These are phyloP conservation scores for Pilaira anomala DNA, from an alignment of 192 early-diverging fungal species.

Conservation along the genomic window DNA sequence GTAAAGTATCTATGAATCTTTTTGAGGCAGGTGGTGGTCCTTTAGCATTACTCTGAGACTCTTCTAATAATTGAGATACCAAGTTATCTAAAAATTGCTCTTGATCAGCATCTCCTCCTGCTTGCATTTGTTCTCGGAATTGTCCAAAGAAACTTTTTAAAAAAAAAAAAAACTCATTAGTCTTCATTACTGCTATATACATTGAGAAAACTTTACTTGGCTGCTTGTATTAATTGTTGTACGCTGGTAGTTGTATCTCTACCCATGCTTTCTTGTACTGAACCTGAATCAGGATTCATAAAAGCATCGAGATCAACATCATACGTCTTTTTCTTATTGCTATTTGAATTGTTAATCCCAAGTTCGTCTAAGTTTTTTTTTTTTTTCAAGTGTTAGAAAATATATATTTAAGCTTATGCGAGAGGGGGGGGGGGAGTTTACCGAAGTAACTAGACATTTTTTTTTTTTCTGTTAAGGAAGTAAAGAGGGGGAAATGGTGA, in stretches of 20 bases:
- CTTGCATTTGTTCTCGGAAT: constrained; percentile 29
- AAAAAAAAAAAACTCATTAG: neutral
- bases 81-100: constrained; percentile 39
- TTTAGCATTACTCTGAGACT: constrained; percentile 36
- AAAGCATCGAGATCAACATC: constrained; percentile 31
- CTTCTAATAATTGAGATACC: constrained; percentile 39
- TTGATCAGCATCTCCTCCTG: constrained; percentile 29
- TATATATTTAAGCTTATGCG: constrained; percentile 83
- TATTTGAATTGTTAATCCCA: neutral
- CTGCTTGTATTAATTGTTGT: constrained; percentile 19
- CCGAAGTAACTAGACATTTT: constrained; percentile 50
- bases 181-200: neutral
- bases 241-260: neutral
- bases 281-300: constrained; percentile 24
- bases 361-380: constrained; percentile 26
- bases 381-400: constrained; percentile 80
- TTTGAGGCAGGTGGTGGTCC: constrained; percentile 41
- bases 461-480: constrained; percentile 83
- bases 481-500: too few relatives aligned
- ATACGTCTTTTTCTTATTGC: constrained; percentile 12
- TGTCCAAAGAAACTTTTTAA: constrained; percentile 23
- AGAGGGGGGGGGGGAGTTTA: constrained; percentile 87
- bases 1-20: constrained; percentile 33
- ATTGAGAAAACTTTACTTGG: constrained; percentile 8
- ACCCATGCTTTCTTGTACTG: neutral